Evolutionary conservation across 306 rosid species (phyloP).

Genomic region (Alnus rubra): DNA sequence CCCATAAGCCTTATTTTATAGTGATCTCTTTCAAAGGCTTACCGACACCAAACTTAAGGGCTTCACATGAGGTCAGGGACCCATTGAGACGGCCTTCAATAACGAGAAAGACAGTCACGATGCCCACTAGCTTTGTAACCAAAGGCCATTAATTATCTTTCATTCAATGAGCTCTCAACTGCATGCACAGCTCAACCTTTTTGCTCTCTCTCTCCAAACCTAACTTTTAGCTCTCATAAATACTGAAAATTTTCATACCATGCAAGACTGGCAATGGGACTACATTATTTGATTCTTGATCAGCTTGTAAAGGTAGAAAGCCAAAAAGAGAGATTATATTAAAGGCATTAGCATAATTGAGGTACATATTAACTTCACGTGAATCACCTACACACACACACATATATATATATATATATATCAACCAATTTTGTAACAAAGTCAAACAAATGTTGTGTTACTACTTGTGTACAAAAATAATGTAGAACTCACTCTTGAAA

Average conservation of each 20-base stretch:
- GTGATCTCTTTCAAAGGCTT: constrained; percentile 17
- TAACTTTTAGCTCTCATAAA: constrained; percentile 53
- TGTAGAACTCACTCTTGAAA: too few relatives aligned
- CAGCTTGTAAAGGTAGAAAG: constrained; percentile 13
- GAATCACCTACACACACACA: constrained; percentile 7
- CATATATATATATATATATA: too few relatives aligned
- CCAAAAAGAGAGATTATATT: background rate
- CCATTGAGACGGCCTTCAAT: constrained; percentile 9
- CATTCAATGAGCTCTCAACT: constrained; percentile 62
- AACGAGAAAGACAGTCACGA: constrained; percentile 47
- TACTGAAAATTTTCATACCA: background rate
- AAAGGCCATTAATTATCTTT: constrained; percentile 29
- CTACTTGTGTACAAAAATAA: background rate
- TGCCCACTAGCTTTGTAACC: constrained; percentile 26
- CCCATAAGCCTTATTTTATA: constrained; percentile 43
- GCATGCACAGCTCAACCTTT: constrained; percentile 28
- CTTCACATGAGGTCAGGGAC: constrained; percentile 66
- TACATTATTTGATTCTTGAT: background rate
- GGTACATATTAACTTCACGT: constrained; percentile 10
- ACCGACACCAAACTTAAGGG: constrained; percentile 57
- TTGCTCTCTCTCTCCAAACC: constrained; percentile 46
- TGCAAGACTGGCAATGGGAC: constrained; percentile 6
- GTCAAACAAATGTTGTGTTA: background rate
- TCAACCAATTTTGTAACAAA: background rate
- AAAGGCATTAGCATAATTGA: constrained; percentile 3